phyloP scores from a whole-genome alignment of 495 filamentous ascomycete genomes.

The Neurospora africana region DNA sequence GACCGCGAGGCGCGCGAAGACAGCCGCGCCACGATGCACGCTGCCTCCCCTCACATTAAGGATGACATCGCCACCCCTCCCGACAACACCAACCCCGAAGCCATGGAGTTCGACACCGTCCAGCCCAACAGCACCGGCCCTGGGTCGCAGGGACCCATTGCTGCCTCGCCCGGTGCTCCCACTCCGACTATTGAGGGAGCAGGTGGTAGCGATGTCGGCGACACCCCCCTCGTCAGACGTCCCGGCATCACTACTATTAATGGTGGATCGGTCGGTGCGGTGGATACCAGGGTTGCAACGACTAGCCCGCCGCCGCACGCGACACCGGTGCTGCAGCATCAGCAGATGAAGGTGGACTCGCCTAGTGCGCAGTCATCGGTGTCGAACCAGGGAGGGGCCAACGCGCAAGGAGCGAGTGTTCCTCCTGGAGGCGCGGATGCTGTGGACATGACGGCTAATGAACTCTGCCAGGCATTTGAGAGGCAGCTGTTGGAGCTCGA shows the following conservation, averaged over 20 bases:
- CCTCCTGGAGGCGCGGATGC: conserved; percentile 11
- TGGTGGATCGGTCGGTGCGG: conserved; percentile 32
- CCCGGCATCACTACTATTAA: conserved; percentile 41
- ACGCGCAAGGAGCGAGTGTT: neutral
- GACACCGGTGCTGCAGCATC: neutral
- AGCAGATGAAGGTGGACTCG: conserved; percentile 26
- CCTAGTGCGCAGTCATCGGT: conserved; percentile 25
- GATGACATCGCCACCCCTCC: conserved; percentile 34
- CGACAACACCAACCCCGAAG: conserved; percentile 30
- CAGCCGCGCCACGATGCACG: conserved; percentile 13
- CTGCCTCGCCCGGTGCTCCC: conserved; percentile 3
- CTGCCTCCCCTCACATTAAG: conserved; percentile 29
- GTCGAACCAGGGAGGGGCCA: conserved; percentile 10
- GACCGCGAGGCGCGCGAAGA: conserved; percentile 18
- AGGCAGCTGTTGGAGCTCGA: conserved; percentile 40
- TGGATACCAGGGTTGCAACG: conserved; percentile 26
- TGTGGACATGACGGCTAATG: conserved; percentile 38
- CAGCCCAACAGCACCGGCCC: conserved; percentile 6
- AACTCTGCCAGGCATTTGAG: conserved; percentile 39
- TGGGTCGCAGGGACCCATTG: conserved; percentile 5
- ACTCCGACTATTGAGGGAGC: conserved; percentile 2
- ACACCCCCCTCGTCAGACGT: conserved; percentile 32
- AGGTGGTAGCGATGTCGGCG: conserved; percentile 9
- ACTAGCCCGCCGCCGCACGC: conserved; percentile 30
- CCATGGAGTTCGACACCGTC: conserved; percentile 36